Conservation (phyloP, 1,284 basidiomycete genomes). For the Polyporus tsugae region DNA sequence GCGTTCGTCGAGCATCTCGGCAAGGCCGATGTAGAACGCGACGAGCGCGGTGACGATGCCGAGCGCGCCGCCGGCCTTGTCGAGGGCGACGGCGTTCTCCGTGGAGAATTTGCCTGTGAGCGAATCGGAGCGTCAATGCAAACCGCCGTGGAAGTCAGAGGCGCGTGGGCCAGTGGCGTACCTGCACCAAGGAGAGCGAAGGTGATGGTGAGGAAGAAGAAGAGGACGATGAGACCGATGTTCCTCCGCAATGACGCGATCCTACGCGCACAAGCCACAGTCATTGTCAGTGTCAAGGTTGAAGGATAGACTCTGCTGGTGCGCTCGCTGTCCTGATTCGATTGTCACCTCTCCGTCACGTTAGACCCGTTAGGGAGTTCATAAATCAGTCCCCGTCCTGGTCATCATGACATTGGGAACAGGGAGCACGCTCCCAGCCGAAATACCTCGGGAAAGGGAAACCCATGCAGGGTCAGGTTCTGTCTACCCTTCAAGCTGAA, state of each 20-base stretch:
- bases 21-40: conserved; percentile 75
- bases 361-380: too few species aligned
- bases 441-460: neutral
- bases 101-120: conserved; percentile 32
- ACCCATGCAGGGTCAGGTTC: neutral
- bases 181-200: conserved; percentile 66
- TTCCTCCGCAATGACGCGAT: conserved; percentile 73
- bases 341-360: neutral
- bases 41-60: conserved; percentile 75
- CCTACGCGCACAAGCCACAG: conserved; percentile 43
- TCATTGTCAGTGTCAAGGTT: neutral
- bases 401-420: neutral
- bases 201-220: conserved; percentile 76
- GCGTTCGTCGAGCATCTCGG: conserved; percentile 61
- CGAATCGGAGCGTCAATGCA: neutral
- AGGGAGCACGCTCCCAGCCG: neutral
- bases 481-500: neutral
- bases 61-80: conserved; percentile 77
- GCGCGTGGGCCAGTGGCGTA: conserved; percentile 36
- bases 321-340: neutral
- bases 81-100: conserved; percentile 28
- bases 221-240: conserved; percentile 70
- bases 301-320: neutral
- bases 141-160: neutral
- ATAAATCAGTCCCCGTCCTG: too few species aligned